Evolutionary conservation across 2,329 filamentous ascomycete genomes (phyloP), one percentile per base, ranked within the genome.

Genomic region (Aspergillus tanneri): DNA sequence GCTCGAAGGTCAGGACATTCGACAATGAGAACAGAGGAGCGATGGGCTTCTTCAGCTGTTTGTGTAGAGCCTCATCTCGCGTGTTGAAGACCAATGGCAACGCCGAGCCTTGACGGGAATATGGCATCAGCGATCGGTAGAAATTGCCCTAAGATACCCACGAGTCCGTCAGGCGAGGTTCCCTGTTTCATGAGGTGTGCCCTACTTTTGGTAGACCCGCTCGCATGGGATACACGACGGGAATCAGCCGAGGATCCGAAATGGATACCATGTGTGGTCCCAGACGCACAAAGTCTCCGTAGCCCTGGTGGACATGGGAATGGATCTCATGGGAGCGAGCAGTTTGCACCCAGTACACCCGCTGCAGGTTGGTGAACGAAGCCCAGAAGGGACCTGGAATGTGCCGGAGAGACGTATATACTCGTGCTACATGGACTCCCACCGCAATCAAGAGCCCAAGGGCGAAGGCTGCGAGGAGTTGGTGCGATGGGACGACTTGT

Each of bases 51-150:
- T 49, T 49, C 18, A 56, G 35, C 12, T 43, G 21, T n/a, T 61
- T 59, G 36, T 69, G 68, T 1, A 65, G 6, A 2, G 50, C 41
- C 39, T 68, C 65, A 38, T 69, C 59, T 10, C 53, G 58, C 1
- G 66, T 63, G 14, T 58, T 60, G 54, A 70, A 70, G 2, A 71
- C 47, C 3, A 49, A 56, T 1, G 54, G 58, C 3, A 64, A 18
- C 1, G 52, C 24, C 2, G 55, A 43, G 7, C 53, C n/a, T 27
- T 28, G 22, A 8, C 43, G 34, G 25, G 28, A 16, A 16, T 45
- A 37, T 19, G 47, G 35, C 27, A 35, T 30, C 16, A 40, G 47
- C 3, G 59, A 52, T 7, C 46, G 46, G 30, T 68, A 68, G 34
- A 69, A 66, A 24, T 22, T 16, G 32, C 41, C 24, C 41, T 43